These are phyloP conservation scores for Lignosus rhinocerotis DNA, from an alignment of 1,284 basidiomycete species.

Conservation along the genomic window DNA sequence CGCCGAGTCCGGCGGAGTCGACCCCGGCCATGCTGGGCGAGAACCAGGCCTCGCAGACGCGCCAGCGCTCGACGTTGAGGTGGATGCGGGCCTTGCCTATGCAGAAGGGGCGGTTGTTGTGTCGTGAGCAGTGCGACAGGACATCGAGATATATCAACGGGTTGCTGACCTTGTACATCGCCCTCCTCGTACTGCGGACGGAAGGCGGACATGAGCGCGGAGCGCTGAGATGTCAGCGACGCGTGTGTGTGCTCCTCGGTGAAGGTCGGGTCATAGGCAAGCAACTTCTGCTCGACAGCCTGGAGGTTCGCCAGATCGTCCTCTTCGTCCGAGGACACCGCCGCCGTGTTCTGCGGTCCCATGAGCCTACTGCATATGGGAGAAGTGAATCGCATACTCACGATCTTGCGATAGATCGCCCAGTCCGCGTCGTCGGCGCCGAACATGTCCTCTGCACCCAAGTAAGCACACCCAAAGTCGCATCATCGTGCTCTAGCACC, in stretches of 20 bases:
- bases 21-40: constrained; percentile 92
- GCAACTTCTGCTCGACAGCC: constrained; percentile 78
- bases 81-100: constrained; percentile 76
- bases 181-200: constrained; percentile 70
- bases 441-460: constrained; percentile 84
- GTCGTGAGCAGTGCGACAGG: not conserved
- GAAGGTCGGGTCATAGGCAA: constrained; percentile 85
- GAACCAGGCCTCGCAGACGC: constrained; percentile 94
- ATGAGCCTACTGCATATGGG: not conserved
- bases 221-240: constrained; percentile 73
- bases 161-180: constrained; percentile 61
- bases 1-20: constrained; percentile 92
- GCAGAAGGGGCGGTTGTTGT: not conserved
- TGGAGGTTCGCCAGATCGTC: constrained; percentile 81
- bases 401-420: constrained; percentile 97
- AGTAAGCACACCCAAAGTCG: not conserved
- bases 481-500: constrained; percentile 26
- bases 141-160: not conserved
- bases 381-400: constrained; percentile 31
- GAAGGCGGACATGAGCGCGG: constrained; percentile 86
- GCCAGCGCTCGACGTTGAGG: constrained; percentile 90
- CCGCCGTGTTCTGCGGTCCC: constrained; percentile 65
- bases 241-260: constrained; percentile 82
- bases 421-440: constrained; percentile 96
- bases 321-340: constrained; percentile 94